phyloP scores from a whole-genome alignment of 1,284 basidiomycete species.

The Rhizoctonia solani region DNA sequence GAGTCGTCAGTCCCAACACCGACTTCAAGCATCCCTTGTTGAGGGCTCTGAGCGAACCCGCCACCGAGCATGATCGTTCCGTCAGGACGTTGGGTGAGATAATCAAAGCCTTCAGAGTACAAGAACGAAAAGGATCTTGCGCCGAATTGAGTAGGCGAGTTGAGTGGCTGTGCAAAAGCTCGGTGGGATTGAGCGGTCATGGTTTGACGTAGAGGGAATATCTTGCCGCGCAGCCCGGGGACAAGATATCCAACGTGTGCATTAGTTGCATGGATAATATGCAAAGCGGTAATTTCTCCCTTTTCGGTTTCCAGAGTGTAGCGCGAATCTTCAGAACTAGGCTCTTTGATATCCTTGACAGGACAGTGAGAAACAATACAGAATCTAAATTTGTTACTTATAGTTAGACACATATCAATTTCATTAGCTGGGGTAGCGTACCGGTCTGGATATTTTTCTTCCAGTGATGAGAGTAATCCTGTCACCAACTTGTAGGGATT shows the following conservation, averaged over 20 bases:
- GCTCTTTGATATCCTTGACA: conserved; percentile 50
- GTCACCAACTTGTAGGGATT: conserved; percentile 65
- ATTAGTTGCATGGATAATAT: conserved; percentile 47
- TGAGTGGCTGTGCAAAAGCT: conserved; percentile 38
- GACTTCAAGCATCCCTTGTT: conserved; percentile 48
- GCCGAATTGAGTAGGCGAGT: conserved; percentile 43
- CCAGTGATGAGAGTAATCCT: conserved; percentile 54
- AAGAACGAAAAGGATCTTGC: conserved; percentile 62
- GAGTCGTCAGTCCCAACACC: conserved; percentile 53
- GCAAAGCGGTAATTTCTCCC: conserved; percentile 38
- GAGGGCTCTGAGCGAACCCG: conserved; percentile 48
- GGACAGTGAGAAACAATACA: conserved; percentile 57
- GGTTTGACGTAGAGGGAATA: conserved; percentile 62
- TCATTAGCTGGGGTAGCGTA: conserved; percentile 37
- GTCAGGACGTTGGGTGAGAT: conserved; percentile 68
- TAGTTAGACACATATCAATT: not conserved
- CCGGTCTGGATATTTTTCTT: conserved; percentile 51
- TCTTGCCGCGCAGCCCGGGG: conserved; percentile 41
- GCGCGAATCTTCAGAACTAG: conserved; percentile 41
- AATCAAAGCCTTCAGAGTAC: conserved; percentile 64
- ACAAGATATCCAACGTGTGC: conserved; percentile 45
- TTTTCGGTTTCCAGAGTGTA: conserved; percentile 50
- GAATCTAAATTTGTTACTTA: conserved; percentile 50
- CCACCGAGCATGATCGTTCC: conserved; percentile 69
- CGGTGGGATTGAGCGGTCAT: conserved; percentile 69